Conservation (phyloP, 805 yeast species). For the Saturnispora besseyi region DNA sequence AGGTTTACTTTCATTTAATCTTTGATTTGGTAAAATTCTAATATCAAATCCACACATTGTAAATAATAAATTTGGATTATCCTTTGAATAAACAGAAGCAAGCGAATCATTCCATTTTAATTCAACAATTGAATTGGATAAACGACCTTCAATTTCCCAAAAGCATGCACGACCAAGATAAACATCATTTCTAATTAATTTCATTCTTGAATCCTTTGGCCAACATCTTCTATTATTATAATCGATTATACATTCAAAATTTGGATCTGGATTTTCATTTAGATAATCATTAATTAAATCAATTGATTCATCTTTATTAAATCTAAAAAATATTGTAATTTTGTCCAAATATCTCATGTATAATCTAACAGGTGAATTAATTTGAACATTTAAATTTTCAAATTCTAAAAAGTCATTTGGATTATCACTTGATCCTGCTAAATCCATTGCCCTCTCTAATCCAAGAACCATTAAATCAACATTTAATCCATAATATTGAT, state of each 20-base stretch:
- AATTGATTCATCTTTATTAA: constrained; percentile 61
- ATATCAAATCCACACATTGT: constrained; percentile 95
- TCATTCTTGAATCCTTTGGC: constrained; percentile 92
- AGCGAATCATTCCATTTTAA: constrained; percentile 73
- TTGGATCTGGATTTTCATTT: constrained; percentile 86
- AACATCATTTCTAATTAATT: constrained; percentile 82
- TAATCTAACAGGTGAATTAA: constrained; percentile 63
- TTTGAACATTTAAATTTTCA: constrained; percentile 47
- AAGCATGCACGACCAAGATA: constrained; percentile 85
- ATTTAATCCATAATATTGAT: constrained; percentile 83
- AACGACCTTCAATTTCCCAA: constrained; percentile 77
- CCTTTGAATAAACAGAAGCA: constrained; percentile 83
- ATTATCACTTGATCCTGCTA: constrained; percentile 66
- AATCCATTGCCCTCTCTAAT: constrained; percentile 71
- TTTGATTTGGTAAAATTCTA: constrained; percentile 66
- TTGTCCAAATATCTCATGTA: constrained; percentile 81
- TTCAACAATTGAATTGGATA: constrained; percentile 67
- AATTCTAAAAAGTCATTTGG: constrained; percentile 80
- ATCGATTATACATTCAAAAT: constrained; percentile 76
- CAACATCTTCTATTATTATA: constrained; percentile 87
- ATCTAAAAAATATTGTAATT: constrained; percentile 70
- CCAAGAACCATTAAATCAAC: constrained; percentile 80
- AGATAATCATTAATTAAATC: constrained; percentile 69
- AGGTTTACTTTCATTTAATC: constrained; percentile 42
- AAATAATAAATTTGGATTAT: constrained; percentile 81